phyloP scores from a whole-genome alignment of 2,329 filamentous ascomycete species.

The Xylariomycetidae sp. region DNA sequence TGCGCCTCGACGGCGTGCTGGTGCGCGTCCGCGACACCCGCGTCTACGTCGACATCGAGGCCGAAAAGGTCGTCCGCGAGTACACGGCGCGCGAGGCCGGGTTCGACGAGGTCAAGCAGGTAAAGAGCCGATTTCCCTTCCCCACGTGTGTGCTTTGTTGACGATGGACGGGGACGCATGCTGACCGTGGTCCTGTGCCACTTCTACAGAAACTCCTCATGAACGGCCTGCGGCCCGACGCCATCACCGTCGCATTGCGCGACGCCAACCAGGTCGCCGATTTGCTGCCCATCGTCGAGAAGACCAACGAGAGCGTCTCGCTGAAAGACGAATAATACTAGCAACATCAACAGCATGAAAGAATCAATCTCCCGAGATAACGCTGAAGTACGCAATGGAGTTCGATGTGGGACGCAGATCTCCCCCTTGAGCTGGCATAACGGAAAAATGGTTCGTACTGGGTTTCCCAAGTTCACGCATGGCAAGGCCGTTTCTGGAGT shows the following conservation, averaged over 20 bases:
- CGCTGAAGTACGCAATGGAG: too few relatives aligned
- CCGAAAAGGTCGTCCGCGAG: constrained; percentile 74
- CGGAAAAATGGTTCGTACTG: too few relatives aligned
- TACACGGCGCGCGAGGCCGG: constrained; percentile 81
- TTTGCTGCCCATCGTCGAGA: constrained; percentile 56
- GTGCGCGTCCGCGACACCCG: constrained; percentile 84
- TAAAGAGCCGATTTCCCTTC: constrained; percentile 30
- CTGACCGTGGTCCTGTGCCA: background rate
- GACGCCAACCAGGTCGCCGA: constrained; percentile 63
- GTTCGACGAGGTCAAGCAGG: constrained; percentile 70
- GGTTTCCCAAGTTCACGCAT: too few relatives aligned
- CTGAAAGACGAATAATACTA: constrained; percentile 16
- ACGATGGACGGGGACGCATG: background rate
- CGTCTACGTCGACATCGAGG: constrained; percentile 83
- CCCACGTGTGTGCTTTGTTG: background rate
- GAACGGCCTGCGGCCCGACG: constrained; percentile 44
- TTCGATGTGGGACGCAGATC: too few relatives aligned
- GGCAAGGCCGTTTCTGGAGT: too few relatives aligned
- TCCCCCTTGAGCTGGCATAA: too few relatives aligned
- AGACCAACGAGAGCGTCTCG: constrained; percentile 44
- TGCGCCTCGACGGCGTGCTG: constrained; percentile 86
- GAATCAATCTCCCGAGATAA: too few relatives aligned
- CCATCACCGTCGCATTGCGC: constrained; percentile 61
- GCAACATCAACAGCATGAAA: too few relatives aligned
- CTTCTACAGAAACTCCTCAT: constrained; percentile 30